Evolutionary conservation across 2,329 filamentous ascomycete genomes (phyloP).

Genomic region (Karstenula rhodostoma): DNA sequence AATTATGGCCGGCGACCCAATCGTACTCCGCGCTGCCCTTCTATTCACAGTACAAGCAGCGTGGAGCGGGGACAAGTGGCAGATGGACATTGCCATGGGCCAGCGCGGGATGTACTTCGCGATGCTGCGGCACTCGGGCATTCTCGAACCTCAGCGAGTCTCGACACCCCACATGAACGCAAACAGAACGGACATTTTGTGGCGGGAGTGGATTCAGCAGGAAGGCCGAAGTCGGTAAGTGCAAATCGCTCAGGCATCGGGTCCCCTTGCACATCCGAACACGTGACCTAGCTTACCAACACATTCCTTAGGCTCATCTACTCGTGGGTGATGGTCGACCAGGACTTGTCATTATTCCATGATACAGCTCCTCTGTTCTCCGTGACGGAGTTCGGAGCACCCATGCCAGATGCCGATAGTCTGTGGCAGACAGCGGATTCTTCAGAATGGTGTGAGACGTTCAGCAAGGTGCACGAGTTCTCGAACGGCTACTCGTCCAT

Average conservation of each 20-base stretch:
- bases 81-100: slow-evolving; percentile 79
- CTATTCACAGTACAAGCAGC: slow-evolving; percentile 73
- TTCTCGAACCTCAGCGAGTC: slow-evolving; percentile 64
- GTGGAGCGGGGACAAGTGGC: slow-evolving; percentile 80
- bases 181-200: slow-evolving; percentile 59
- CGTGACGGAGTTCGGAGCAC: slow-evolving; percentile 70
- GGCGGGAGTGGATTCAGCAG: slow-evolving; percentile 71
- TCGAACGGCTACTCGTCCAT: slow-evolving; percentile 63
- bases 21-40: slow-evolving; percentile 70
- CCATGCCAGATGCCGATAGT: slow-evolving; percentile 69
- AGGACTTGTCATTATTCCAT: slow-evolving; percentile 60
- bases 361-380: slow-evolving; percentile 62
- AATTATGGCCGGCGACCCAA: slow-evolving; percentile 70
- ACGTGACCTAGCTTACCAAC: slow-evolving; percentile 37
- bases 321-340: slow-evolving; percentile 78
- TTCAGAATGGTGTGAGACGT: slow-evolving; percentile 66
- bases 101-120: slow-evolving; percentile 77
- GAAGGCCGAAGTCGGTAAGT: slow-evolving; percentile 70
- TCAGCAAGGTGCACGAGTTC: slow-evolving; percentile 67
- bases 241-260: slow-evolving; percentile 22
- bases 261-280: slow-evolving; percentile 21
- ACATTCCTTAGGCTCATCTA: slow-evolving; percentile 67
- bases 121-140: slow-evolving; percentile 74
- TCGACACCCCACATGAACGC: slow-evolving; percentile 57
- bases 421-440: slow-evolving; percentile 70